These are phyloP conservation scores for Didymella glomerata DNA, from an alignment of 2,329 filamentous ascomycete species.

Conservation along the genomic window DNA sequence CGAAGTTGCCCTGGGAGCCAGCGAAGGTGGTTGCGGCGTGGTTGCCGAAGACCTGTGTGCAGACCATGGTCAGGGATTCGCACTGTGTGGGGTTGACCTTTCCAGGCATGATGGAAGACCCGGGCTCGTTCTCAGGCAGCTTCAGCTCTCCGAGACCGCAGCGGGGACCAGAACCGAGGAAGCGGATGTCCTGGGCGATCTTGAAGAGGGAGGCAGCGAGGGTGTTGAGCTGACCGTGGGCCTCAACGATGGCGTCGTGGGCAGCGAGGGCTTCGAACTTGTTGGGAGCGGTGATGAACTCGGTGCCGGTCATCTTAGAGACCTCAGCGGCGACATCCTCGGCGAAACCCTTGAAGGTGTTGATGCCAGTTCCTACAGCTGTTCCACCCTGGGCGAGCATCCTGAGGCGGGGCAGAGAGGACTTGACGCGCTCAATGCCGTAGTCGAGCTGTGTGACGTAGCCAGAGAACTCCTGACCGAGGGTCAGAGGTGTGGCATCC, in stretches of 20 bases:
- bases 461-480: constrained; percentile 97
- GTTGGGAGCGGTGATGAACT: constrained; percentile 97
- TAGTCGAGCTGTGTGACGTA: constrained; percentile 95
- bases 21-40: constrained; percentile 91
- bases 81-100: constrained; percentile 99
- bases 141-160: constrained; percentile 94
- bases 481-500: constrained; percentile 93
- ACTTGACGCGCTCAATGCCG: constrained; percentile 86
- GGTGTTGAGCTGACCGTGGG: constrained; percentile 91
- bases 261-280: constrained; percentile 98
- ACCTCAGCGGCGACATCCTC: constrained; percentile 93
- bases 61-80: constrained; percentile 97
- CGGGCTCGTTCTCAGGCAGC: constrained; percentile 97
- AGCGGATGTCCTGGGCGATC: constrained; percentile 97
- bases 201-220: constrained; percentile 92
- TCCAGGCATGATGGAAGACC: constrained; percentile 97
- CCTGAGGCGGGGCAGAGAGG: constrained; percentile 81
- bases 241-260: constrained; percentile 95
- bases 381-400: constrained; percentile 95
- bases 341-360: constrained; percentile 95
- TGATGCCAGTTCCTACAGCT: constrained; percentile 95
- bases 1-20: constrained; percentile 97
- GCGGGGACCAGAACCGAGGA: constrained; percentile 93
- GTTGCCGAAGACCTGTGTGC: constrained; percentile 97
- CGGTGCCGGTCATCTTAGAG: constrained; percentile 86